A percentile compares a stretch with the other conserved stretches of the same genome.
Conservation (phyloP, 345 rosid genomes). For the Anacardium occidentale region DNA sequence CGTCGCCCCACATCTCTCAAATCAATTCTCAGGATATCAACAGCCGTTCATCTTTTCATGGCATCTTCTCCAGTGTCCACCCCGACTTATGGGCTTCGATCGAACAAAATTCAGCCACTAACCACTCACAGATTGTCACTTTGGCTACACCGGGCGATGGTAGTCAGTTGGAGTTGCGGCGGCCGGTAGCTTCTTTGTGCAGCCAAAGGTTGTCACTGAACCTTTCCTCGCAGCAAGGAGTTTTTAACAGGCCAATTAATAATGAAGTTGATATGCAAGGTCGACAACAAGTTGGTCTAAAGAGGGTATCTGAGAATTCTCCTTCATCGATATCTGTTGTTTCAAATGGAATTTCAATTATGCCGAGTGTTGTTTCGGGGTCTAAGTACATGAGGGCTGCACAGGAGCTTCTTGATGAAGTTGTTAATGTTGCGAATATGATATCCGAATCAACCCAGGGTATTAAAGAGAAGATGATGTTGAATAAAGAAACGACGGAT, state of each 20-base stretch:
- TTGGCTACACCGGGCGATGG: conserved; percentile 15
- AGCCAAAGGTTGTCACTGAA: conserved; percentile 49
- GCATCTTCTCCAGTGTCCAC: conserved; percentile 30
- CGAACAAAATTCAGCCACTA: conserved; percentile 30
- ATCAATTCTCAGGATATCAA: conserved; percentile 21
- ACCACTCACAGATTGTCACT: conserved; percentile 19
- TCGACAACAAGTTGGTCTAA: conserved; percentile 22
- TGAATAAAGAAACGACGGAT: conserved; percentile 22
- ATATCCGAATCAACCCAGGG: conserved; percentile 18
- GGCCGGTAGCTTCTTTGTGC: conserved; percentile 20
- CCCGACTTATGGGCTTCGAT: conserved; percentile 37
- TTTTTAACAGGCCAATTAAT: conserved; percentile 19
- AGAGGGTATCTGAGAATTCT: conserved; percentile 37
- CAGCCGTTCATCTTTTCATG: conserved; percentile 30
- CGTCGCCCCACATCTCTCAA: conserved; percentile 12
- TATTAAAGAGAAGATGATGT: conserved; percentile 25
- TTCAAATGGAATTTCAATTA: conserved; percentile 40
- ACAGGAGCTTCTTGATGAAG: conserved; percentile 74
- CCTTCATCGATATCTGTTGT: conserved; percentile 37
- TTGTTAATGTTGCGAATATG: conserved; percentile 45
- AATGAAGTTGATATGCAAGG: conserved; percentile 12
- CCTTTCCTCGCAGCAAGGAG: conserved; percentile 31
- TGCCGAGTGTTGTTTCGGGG: conserved; percentile 37
- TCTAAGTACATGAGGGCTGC: conserved; percentile 68
- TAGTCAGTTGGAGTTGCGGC: conserved; percentile 20